These are phyloP conservation scores for Eucalyptus erythrocorys DNA, from an alignment of 345 rosid genomes.

Conservation along the genomic window DNA sequence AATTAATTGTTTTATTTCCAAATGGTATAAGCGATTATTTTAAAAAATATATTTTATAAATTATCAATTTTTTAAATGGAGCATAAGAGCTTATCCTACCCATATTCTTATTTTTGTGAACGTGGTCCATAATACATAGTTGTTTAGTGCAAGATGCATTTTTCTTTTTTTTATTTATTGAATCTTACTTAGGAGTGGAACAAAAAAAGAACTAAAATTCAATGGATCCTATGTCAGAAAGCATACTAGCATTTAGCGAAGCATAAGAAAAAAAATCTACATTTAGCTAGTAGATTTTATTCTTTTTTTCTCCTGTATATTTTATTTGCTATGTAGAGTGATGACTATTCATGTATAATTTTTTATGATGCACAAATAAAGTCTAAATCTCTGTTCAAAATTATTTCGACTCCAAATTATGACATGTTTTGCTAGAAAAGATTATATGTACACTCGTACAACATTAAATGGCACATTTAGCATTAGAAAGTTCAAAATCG, in stretches of 20 bases:
- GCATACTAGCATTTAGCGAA: neutral
- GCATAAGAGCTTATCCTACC: neutral
- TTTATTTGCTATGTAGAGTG: neutral
- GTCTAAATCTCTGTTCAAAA: neutral
- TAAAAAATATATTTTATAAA: no score
- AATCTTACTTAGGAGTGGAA: neutral
- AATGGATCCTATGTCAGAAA: neutral
- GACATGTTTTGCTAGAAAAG: neutral
- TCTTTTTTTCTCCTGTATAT: neutral
- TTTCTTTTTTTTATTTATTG: neutral
- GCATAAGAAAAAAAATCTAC: neutral
- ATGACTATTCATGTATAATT: neutral
- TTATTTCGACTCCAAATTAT: neutral
- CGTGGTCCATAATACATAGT: neutral
- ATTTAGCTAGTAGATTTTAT: neutral
- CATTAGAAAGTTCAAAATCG: neutral
- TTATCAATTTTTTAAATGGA: neutral
- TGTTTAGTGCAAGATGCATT: neutral
- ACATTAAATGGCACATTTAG: neutral
- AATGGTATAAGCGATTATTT: no score
- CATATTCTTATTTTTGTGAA: neutral
- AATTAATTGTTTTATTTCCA: no score
- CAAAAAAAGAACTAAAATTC: neutral
- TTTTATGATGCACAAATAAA: neutral
- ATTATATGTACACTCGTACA: neutral